Evolutionary conservation across 192 early-diverging fungal species (phyloP), one percentile per base, ranked within the genome.

Genomic region (Coemansia sp.): DNA sequence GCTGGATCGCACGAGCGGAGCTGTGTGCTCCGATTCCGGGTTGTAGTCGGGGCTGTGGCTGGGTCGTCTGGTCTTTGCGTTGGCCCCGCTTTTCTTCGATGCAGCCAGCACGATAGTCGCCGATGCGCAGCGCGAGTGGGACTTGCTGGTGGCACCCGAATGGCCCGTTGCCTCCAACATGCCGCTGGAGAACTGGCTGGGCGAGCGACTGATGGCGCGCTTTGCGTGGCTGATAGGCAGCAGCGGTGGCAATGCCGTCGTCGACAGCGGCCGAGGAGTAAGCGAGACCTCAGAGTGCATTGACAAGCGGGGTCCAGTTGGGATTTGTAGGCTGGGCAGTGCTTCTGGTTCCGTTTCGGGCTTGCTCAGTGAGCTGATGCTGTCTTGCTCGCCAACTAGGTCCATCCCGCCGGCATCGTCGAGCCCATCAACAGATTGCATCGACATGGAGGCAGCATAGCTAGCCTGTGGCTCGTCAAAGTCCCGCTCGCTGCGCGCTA

Each of bases 71-170:
- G 69, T 64, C 23, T 61, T 66, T 0, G 59, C 18, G 26, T 26
- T 38, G 5, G 58, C 38, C 18, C 41, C 7, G 25, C 39, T n/a
- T 45, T 69, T 70, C n/a, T 70, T 76, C 3, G 36, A 45, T n/a
- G 59, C 47, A 2, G 38, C 28, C 47, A 72, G 56, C 21, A 66
- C 37, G 14, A 71, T 72, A 20, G 62, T 69, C 12, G 64, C 70
- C 18, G 79, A 82, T 12, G 79, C 79, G 47, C 74, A 82, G 53
- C 79, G 73, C 20, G 79, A 82, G 37, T 82, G 79, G 36, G 70
- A 67, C 41, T 68, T 73, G 36, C 59, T 59, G 1, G 68, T 38
- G n/a, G 45, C 21, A 16, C 70, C 70, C n/a, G 64, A 60, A 6
- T 61, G 56, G 18, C 33, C 18, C 35, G 18, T 36, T 9, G 56